Evolutionary conservation across 306 rosid genomes (phyloP).

Genomic region (Mimosa bimucronata): DNA sequence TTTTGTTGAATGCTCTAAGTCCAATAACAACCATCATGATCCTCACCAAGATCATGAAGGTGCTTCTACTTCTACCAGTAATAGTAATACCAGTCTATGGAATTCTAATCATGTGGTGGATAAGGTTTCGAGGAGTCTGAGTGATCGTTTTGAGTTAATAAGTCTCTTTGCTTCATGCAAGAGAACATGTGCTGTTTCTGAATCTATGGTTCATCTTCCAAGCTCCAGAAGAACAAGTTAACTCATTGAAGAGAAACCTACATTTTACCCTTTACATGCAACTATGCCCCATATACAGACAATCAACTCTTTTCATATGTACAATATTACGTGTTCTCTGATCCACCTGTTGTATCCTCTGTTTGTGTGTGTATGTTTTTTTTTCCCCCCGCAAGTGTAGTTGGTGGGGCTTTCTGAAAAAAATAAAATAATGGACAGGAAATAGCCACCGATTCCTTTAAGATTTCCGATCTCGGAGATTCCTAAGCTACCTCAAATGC

Average conservation of each 20-base stretch:
- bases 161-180: slow-evolving; percentile 69
- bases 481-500: slow-evolving; percentile 17
- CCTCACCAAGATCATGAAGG: neutral
- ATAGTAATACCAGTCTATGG: slow-evolving; percentile 35
- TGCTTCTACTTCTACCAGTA: neutral
- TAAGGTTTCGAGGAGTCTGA: slow-evolving; percentile 71
- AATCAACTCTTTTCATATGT: neutral
- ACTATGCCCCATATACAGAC: neutral
- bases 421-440: slow-evolving; percentile 7
- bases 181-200: slow-evolving; percentile 73
- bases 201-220: slow-evolving; percentile 69
- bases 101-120: slow-evolving; percentile 33
- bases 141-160: slow-evolving; percentile 74
- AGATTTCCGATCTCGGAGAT: slow-evolving; percentile 19
- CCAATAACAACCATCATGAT: slow-evolving; percentile 43
- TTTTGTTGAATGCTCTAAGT: slow-evolving; percentile 79
- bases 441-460: slow-evolving; percentile 34
- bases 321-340: neutral
- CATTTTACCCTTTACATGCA: neutral
- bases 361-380: neutral
- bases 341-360: neutral
- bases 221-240: slow-evolving; percentile 45
- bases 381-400: neutral
- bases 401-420: neutral
- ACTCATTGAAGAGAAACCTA: neutral